Evolutionary conservation across 805 yeast genomes (phyloP), one percentile per base, ranked within the genome.

Genomic region (Barnettozyma sucrosica): DNA sequence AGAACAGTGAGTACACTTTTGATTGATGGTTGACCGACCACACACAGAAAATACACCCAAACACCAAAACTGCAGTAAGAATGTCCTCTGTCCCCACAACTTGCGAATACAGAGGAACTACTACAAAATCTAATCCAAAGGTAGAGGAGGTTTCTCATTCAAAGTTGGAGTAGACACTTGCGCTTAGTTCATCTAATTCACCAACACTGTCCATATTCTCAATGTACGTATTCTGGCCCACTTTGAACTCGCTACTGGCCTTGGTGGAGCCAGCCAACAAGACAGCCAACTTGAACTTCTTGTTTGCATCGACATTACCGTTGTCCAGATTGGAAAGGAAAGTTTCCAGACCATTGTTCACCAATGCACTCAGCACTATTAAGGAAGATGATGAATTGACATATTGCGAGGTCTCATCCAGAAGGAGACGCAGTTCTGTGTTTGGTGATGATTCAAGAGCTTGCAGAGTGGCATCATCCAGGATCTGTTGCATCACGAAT

Each of bases 81-180:
- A 28, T 3, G n/a, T 11, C 30, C 30, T 10, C 30, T 26, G 14
- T 11, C 30, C 30, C 30, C 30, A 11, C 30, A 26, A 4, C 10
- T 26, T 26, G 30, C 7, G 30, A 26, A 26, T 26, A 10, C 14
- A 26, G 14, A 10, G 13, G 11, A 11, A 8, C n/a, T 16, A 28
- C 16, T 28, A 13, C 32, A 13, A 28, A 28, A 28, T 11, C n/a
- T 4, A n/a, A 13, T 28, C 32, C 16, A 28, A 14, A 10, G 18
- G 37, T 18, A 34, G 16, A 20, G 16, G 16, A 20, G 16, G 23
- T 23, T 3, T 9, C 14, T 34, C 23, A 44, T 28, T 62, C 65
- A 55, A 85, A 87, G 59, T 89, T 89, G 18, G 96, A 84, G 64
- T 90, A 90, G 8, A 90, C 90, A 55, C 89, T 76, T 5, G 97